Percentiles rank a stretch among this genome's conserved stretches.
Evolutionary conservation across 352 stramenopile genomes (phyloP).

Genomic region (Lagenidium sp.): DNA sequence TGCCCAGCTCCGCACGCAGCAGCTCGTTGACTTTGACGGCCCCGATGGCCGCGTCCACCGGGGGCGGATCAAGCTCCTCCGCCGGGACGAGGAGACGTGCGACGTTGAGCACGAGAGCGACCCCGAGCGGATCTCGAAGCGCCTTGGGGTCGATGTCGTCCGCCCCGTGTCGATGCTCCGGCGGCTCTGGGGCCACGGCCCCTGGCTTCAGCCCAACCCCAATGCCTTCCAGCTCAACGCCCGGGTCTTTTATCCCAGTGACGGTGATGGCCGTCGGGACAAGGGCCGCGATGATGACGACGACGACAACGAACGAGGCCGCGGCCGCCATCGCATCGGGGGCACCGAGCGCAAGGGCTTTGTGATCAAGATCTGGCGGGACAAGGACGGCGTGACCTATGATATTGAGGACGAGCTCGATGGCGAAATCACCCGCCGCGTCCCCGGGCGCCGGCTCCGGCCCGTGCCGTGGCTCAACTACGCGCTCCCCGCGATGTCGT

Average conservation of each 20-base stretch:
- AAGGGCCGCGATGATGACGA: slow-evolving; percentile 35
- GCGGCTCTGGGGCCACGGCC: slow-evolving; percentile 19
- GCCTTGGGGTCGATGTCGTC: slow-evolving; percentile 24
- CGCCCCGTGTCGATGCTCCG: slow-evolving; percentile 19
- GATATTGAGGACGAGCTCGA: slow-evolving; percentile 50
- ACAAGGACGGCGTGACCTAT: slow-evolving; percentile 17
- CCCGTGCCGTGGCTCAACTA: slow-evolving; percentile 41
- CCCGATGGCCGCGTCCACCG: slow-evolving; percentile 30
- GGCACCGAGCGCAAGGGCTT: slow-evolving; percentile 42
- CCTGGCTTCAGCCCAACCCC: slow-evolving; percentile 1
- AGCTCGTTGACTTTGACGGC: slow-evolving; percentile 47
- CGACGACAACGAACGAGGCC: no score
- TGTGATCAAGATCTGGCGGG: slow-evolving; percentile 37
- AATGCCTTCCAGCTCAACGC: slow-evolving; percentile 32
- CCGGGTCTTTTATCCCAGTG: slow-evolving; percentile 49
- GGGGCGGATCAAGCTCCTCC: slow-evolving; percentile 33
- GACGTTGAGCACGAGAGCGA: slow-evolving; percentile 62
- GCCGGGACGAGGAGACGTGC: slow-evolving; percentile 28
- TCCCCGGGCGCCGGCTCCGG: slow-evolving; percentile 28
- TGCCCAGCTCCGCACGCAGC: slow-evolving; percentile 24
- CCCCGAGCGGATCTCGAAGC: slow-evolving; percentile 31
- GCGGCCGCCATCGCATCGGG: no score
- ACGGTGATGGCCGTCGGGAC: no score
- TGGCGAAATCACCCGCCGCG: slow-evolving; percentile 27
- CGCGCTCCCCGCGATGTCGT: no score